phyloP scores from a whole-genome alignment of 495 filamentous ascomycete genomes.

The Letharia columbiana region DNA sequence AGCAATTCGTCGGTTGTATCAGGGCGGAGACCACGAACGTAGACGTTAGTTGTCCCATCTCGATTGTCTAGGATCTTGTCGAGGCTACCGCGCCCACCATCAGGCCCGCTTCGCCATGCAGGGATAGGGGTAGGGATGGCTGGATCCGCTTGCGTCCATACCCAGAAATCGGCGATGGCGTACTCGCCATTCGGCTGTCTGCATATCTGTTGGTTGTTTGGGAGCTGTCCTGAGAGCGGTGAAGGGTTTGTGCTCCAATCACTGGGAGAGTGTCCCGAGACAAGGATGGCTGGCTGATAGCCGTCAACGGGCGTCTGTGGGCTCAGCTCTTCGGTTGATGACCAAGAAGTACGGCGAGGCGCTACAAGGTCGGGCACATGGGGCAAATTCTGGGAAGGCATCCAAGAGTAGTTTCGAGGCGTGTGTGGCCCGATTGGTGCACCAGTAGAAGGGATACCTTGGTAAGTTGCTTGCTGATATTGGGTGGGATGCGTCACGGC shows the following conservation, averaged over 20 bases:
- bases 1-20: slow-evolving; percentile 91
- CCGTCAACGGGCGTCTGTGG: slow-evolving; percentile 52
- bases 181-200: slow-evolving; percentile 47
- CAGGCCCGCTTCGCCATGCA: slow-evolving; percentile 61
- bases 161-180: slow-evolving; percentile 58
- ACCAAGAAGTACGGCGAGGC: slow-evolving; percentile 55
- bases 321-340: slow-evolving; percentile 58
- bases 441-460: slow-evolving; percentile 11
- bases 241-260: slow-evolving; percentile 50
- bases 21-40: slow-evolving; percentile 89
- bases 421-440: slow-evolving; percentile 16
- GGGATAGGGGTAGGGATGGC: slow-evolving; percentile 83
- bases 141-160: slow-evolving; percentile 64
- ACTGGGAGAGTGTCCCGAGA: slow-evolving; percentile 52
- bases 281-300: slow-evolving; percentile 42
- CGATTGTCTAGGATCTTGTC: slow-evolving; percentile 89
- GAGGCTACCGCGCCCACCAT: slow-evolving; percentile 52
- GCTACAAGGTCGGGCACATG: slow-evolving; percentile 47
- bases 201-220: slow-evolving; percentile 34
- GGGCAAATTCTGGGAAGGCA: slow-evolving; percentile 43
- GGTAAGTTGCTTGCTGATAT: slow-evolving; percentile 20
- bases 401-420: slow-evolving; percentile 30
- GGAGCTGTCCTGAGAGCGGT: slow-evolving; percentile 47
- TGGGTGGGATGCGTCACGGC: slow-evolving; percentile 15
- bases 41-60: slow-evolving; percentile 84